These are phyloP conservation scores for Aspergillus felis DNA, from an alignment of 2,329 filamentous ascomycete genomes.

Conservation along the genomic window DNA sequence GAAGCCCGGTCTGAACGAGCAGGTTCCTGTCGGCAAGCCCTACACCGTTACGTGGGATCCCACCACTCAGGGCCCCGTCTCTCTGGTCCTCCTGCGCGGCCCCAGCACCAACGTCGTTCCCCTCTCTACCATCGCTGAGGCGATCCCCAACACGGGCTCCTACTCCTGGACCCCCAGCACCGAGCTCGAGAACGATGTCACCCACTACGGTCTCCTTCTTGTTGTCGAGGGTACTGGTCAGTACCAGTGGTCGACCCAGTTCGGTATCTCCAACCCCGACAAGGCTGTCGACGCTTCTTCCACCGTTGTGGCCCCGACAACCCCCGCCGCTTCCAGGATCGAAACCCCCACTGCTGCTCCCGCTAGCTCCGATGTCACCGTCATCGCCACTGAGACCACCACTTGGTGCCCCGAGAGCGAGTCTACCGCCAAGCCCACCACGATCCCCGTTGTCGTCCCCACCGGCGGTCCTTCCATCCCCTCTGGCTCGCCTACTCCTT, in stretches of 20 bases:
- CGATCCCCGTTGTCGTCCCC: slow-evolving; percentile 10
- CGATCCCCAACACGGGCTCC: slow-evolving; percentile 53
- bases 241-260: slow-evolving; percentile 62
- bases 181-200: slow-evolving; percentile 45
- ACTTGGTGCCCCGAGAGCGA: slow-evolving; percentile 13
- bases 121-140: slow-evolving; percentile 49
- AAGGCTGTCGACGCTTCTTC: slow-evolving; percentile 11
- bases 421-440: slow-evolving; percentile 9
- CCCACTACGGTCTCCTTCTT: slow-evolving; percentile 59
- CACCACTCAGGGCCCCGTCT: slow-evolving; percentile 40
- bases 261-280: slow-evolving; percentile 49
- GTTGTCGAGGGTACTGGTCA: slow-evolving; percentile 57
- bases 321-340: slow-evolving; percentile 2
- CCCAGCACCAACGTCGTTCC: slow-evolving; percentile 53
- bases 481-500: slow-evolving; percentile 9
- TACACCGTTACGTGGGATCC: slow-evolving; percentile 58
- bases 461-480: slow-evolving; percentile 2
- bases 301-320: slow-evolving; percentile 1
- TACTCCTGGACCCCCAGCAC: slow-evolving; percentile 54
- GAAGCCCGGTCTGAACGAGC: slow-evolving; percentile 48
- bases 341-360: neutral
- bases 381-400: neutral
- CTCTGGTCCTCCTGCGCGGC: slow-evolving; percentile 59
- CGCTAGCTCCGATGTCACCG: slow-evolving; percentile 1
- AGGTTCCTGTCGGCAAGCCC: slow-evolving; percentile 53